Conservation (phyloP, 768 basidiomycete species). For the Boletellus emodensis region DNA sequence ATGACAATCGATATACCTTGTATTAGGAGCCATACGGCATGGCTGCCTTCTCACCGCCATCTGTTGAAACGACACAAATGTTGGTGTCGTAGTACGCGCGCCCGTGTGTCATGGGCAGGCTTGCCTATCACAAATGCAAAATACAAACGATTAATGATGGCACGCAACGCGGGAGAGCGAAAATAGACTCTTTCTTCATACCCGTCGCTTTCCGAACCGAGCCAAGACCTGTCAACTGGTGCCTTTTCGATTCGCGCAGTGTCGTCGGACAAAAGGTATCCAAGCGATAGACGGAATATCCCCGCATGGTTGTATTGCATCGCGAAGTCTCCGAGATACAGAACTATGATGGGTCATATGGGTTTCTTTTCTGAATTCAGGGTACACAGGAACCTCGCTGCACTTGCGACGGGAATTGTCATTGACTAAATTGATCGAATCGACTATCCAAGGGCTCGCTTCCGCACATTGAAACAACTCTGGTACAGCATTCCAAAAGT, state of each 20-base stretch:
- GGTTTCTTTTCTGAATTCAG: background rate
- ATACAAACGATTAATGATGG: conserved; percentile 1
- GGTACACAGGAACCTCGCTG: background rate
- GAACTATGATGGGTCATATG: background rate
- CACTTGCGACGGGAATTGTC: conserved; percentile 4
- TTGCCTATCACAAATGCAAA: background rate
- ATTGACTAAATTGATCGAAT: conserved; percentile 10
- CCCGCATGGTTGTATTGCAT: conserved; percentile 24
- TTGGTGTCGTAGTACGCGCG: background rate
- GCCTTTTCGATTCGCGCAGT: conserved; percentile 11
- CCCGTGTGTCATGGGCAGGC: background rate
- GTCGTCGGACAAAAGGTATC: conserved; percentile 7
- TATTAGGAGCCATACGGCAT: conserved; percentile 26
- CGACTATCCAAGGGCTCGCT: background rate
- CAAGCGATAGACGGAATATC: conserved; percentile 10
- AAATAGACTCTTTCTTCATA: conserved; percentile 1
- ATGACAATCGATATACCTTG: conserved; percentile 20
- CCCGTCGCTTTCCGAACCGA: conserved; percentile 8
- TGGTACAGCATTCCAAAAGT: background rate
- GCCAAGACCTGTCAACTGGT: conserved; percentile 8
- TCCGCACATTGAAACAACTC: background rate
- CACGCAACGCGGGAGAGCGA: conserved; percentile 4
- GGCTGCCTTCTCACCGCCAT: conserved; percentile 9
- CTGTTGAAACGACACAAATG: conserved; percentile 1
- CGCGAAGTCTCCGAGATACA: conserved; percentile 1